Evolutionary conservation across 805 yeast genomes (phyloP).

Genomic region (Debaryomyces maramus): DNA sequence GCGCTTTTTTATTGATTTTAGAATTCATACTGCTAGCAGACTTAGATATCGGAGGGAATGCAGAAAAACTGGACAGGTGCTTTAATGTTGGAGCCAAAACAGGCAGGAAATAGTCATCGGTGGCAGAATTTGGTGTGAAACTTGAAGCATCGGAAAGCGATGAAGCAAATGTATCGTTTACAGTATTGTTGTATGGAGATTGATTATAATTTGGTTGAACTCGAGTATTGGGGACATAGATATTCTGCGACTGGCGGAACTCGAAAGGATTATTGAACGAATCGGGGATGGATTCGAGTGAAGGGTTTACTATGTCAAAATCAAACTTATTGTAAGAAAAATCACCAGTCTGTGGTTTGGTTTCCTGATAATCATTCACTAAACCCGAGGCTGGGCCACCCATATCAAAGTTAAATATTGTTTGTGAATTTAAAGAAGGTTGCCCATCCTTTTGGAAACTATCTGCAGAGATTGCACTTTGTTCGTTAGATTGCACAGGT

Average conservation of each 20-base stretch:
- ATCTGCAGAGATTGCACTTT: not conserved
- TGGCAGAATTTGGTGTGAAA: slow-evolving; percentile 17
- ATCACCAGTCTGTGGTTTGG: slow-evolving; percentile 13
- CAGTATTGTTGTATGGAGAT: slow-evolving; percentile 17
- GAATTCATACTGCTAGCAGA: not conserved
- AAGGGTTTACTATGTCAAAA: slow-evolving; percentile 24
- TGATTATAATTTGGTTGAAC: slow-evolving; percentile 5
- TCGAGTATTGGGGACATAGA: not conserved
- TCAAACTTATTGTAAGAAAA: slow-evolving; percentile 24
- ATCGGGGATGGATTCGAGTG: slow-evolving; percentile 31
- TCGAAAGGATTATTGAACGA: slow-evolving; percentile 5
- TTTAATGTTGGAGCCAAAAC: not conserved
- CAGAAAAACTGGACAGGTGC: not conserved
- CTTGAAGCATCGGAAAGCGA: slow-evolving; percentile 18
- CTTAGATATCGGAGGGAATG: not conserved
- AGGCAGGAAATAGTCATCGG: slow-evolving; percentile 4
- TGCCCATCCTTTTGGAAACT: not conserved
- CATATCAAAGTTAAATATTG: not conserved
- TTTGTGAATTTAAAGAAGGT: slow-evolving; percentile 4
- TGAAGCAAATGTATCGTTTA: slow-evolving; percentile 20
- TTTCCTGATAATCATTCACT: slow-evolving; percentile 12
- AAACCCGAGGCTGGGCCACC: slow-evolving; percentile 17
- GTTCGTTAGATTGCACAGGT: not conserved
- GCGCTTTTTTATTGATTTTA: not conserved
- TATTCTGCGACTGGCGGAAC: not conserved